Base-by-base conservation (phyloP, 345 rosid species). In the Euphorbia tirucalli region DNA sequence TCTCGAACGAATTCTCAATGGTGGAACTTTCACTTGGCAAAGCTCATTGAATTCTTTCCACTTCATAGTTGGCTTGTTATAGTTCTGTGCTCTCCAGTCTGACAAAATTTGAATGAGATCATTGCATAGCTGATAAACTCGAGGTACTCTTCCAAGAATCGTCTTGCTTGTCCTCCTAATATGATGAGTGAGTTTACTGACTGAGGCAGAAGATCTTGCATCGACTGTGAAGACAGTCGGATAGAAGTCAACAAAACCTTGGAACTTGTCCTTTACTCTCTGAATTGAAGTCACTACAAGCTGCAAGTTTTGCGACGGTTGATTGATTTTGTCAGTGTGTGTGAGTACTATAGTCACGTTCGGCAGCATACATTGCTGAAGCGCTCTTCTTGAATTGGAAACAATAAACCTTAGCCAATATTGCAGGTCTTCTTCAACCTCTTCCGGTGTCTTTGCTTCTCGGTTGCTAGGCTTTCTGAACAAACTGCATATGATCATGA, bases 401-500 rank as follows among this genome's bases (percentile, higher is more conserved):
- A 89, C 89, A 16, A 94, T 79, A 83, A 85, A 94, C 58, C 95
- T 88, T 64, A 94, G 93, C 98, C 98, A 94, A 75, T 92, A 92
- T 41, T 82, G 90, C 68, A 94, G 86, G 83, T 94, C 98, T 65
- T 87, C 96, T 73, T 92, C 98, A 24, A 90, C 79, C 79, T 94
- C 96, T 61, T 52, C 80, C 2, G 97, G 83, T 24, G 90, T 78
- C 79, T 94, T 92, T 1, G 86, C 92, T 60, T 92, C 98, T 75
- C 85, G 86, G 69, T 90, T 90, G 92, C 59, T 85, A 4, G 94
- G 97, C 78, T 86, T 88, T 81, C 83, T 83, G 83, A 85, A 94
- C 84, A 94, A 85, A 79, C 97, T 94, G 57, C 89, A 68, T 76
- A 89, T 69, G 82, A 94, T 86, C 44, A 94, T 75, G 88, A 94